Evolutionary conservation across 2,329 filamentous ascomycete species (phyloP).

Genomic region (Cercospora sp.): DNA sequence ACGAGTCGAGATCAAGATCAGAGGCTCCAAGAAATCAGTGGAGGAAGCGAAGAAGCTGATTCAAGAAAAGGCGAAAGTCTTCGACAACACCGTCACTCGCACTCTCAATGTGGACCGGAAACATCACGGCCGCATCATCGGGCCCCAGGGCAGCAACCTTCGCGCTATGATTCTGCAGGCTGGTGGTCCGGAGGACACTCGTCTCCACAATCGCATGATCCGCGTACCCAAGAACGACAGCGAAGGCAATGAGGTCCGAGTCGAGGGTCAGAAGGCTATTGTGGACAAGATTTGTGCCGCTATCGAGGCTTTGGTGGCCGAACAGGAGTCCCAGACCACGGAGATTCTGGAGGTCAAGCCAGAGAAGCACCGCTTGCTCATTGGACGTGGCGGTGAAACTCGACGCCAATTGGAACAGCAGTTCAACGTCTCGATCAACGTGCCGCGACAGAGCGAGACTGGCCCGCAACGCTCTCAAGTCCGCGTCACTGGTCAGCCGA

Average conservation of each 20-base stretch:
- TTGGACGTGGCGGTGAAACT: constrained; percentile 86
- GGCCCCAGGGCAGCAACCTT: constrained; percentile 78
- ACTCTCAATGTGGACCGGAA: constrained; percentile 92
- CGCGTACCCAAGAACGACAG: constrained; percentile 91
- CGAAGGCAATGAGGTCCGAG: constrained; percentile 73
- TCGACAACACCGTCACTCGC: constrained; percentile 84
- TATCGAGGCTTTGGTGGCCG: constrained; percentile 77
- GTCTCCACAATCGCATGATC: constrained; percentile 82
- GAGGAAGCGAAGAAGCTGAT: constrained; percentile 88
- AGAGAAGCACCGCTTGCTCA: constrained; percentile 86
- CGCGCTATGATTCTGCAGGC: constrained; percentile 83
- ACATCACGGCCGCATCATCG: constrained; percentile 87
- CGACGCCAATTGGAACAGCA: constrained; percentile 82
- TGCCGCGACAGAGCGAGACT: constrained; percentile 70
- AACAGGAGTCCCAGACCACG: constrained; percentile 79
- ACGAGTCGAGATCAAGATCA: constrained; percentile 83
- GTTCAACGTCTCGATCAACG: constrained; percentile 83
- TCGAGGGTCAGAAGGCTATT: constrained; percentile 80
- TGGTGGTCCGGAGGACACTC: constrained; percentile 83
- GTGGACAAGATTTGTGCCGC: constrained; percentile 85
- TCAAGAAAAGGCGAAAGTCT: constrained; percentile 80
- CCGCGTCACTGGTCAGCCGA: constrained; percentile 78
- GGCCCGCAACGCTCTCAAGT: constrained; percentile 80
- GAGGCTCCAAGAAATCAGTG: constrained; percentile 88
- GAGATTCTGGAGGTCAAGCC: constrained; percentile 78